Base-by-base conservation (phyloP, 176 grass and related monocot genomes). In the Cocos nucifera region DNA sequence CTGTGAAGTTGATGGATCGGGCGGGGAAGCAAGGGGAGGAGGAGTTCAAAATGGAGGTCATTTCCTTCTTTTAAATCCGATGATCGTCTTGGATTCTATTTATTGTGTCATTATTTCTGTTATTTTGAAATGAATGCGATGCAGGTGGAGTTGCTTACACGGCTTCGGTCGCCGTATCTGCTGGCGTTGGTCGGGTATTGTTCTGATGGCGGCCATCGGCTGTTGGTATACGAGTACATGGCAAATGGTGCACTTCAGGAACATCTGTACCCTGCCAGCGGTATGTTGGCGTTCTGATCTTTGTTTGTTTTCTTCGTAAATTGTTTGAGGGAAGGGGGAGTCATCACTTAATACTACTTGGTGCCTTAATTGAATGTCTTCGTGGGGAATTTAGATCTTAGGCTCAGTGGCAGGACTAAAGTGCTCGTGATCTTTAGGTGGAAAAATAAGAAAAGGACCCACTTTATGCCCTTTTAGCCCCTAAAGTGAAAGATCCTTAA, bases 221-320 rank as follows among this genome's bases (percentile, higher is more conserved):
- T 98, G 55, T 72, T 98, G 39, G 87, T 98, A 23, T 98, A 98
- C 17, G 93, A 98, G 71, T 98, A 92, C 82, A 98, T 98, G 93
- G 84, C 93, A 27, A 92, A 98, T 89, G 88, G 93, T 6, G 77
- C 88, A 66, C 77, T 98, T 53, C 93, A 98, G 73, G 93, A 98
- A 57, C 93, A 98, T 89, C 93, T 92, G 30, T 98, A 98, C 54
- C 93, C 93, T 19, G 85, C 50, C 58, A 67, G 75, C 81, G 93
- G 93, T 92, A 75, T 62, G 51, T 3, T 49, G 48, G 62, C 63
- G 29, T 60, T 70, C 10, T 67, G 4, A 59, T 18, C 16, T 24
- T 32, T 64, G 26, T 26, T 51, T 62, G 35, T 44, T 12, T 44
- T 9, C 10, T 12, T 14, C 35, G 9, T 44, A 44, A 44, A 44